These are phyloP conservation scores for Globisporangium heterothallicum DNA, from an alignment of 352 stramenopile genomes.

Conservation along the genomic window DNA sequence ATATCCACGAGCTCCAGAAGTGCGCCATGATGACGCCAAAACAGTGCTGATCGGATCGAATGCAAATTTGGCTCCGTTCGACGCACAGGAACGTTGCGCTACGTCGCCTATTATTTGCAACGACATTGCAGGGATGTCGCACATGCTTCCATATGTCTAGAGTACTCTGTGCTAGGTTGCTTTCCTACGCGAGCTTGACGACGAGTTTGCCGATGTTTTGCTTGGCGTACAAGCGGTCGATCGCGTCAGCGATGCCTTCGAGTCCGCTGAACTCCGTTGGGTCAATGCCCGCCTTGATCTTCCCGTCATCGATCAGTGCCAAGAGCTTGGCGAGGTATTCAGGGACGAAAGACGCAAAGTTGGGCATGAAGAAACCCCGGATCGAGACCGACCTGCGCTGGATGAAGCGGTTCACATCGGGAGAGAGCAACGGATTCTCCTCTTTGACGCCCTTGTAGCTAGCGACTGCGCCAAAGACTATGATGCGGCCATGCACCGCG, in stretches of 20 bases:
- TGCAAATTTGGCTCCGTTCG: not conserved
- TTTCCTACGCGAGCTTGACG: slow-evolving; percentile 30
- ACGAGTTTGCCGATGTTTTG: slow-evolving; percentile 62
- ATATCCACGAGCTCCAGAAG: not conserved
- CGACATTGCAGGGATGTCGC: not conserved
- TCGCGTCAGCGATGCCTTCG: slow-evolving; percentile 37
- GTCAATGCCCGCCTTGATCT: slow-evolving; percentile 33
- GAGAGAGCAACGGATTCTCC: not conserved
- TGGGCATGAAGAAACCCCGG: not conserved
- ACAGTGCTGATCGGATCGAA: not conserved
- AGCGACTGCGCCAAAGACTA: slow-evolving; percentile 53
- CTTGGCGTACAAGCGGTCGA: slow-evolving; percentile 43
- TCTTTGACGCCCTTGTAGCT: slow-evolving; percentile 32
- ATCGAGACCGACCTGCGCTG: not conserved
- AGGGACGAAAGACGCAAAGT: slow-evolving; percentile 26
- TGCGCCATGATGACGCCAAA: not conserved
- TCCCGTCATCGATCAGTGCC: slow-evolving; percentile 30
- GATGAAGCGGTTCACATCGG: not conserved
- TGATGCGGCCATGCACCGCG: slow-evolving; percentile 45
- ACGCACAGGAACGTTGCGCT: too few species aligned
- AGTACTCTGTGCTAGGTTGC: not conserved
- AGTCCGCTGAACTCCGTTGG: slow-evolving; percentile 35
- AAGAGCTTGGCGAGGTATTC: slow-evolving; percentile 38
- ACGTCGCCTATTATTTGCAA: too few species aligned
- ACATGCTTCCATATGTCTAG: not conserved